phyloP scores from a whole-genome alignment of 2,329 filamentous ascomycete genomes.

The Fonsecaea erecta region DNA sequence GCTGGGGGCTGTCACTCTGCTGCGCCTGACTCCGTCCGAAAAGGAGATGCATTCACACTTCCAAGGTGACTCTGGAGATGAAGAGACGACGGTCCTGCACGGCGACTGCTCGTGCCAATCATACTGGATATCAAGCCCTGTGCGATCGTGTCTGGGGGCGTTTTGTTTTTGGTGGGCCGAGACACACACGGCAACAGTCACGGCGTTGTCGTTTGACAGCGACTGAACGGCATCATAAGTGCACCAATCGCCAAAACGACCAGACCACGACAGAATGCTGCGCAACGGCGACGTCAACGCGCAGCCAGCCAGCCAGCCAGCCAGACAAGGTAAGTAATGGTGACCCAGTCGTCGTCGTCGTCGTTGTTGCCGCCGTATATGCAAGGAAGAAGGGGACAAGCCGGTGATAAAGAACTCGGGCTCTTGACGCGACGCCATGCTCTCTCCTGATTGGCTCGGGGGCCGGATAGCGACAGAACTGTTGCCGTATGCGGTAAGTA shows the following conservation, averaged over 20 bases:
- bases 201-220: background rate
- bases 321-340: background rate
- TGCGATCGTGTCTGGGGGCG: background rate
- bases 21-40: background rate
- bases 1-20: background rate
- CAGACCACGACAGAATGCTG: background rate
- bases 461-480: constrained; percentile 9
- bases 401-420: background rate
- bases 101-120: background rate
- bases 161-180: background rate
- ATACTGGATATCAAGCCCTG: background rate
- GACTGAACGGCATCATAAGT: background rate
- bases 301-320: too few species aligned
- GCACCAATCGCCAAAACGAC: background rate
- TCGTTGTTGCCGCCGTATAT: background rate
- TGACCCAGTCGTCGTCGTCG: background rate
- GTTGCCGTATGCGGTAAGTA: background rate
- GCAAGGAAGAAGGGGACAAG: background rate
- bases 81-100: background rate
- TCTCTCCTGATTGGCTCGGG: background rate
- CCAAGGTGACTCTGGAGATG: background rate
- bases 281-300: background rate
- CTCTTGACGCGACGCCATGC: background rate
- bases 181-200: background rate
- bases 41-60: background rate